Evolutionary conservation across 257 asterid genomes (phyloP).

Genomic region (Ophiorrhiza pumila): DNA sequence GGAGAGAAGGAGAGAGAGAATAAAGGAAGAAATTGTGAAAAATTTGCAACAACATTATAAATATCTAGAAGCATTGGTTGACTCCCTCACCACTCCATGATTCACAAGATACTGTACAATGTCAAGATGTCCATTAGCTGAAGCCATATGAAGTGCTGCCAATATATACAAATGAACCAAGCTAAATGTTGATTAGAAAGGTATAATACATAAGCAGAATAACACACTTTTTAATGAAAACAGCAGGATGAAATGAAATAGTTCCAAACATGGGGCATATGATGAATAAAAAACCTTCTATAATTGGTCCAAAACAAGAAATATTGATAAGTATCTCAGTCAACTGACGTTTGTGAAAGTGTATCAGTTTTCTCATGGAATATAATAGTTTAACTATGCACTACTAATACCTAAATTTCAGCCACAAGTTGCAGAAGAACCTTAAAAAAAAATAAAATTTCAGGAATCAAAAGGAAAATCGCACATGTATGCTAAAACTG

Average conservation of each 20-base stretch:
- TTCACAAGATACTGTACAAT: slow-evolving; percentile 66
- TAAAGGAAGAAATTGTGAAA: background rate
- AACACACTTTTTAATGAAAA: background rate
- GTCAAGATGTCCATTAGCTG: slow-evolving; percentile 80
- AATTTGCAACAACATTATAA: background rate
- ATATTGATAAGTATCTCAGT: background rate
- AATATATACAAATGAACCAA: slow-evolving; percentile 21
- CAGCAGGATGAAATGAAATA: background rate
- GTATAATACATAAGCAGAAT: background rate
- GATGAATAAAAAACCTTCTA: background rate
- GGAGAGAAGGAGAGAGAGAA: background rate
- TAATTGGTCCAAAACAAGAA: background rate
- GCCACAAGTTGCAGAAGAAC: background rate
- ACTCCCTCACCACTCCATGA: slow-evolving; percentile 66
- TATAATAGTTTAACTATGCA: background rate
- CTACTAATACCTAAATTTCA: background rate
- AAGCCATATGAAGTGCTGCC: slow-evolving; percentile 96
- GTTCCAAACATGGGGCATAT: background rate
- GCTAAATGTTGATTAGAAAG: slow-evolving; percentile 9
- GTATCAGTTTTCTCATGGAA: background rate
- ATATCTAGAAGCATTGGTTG: background rate
- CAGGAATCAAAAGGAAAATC: background rate
- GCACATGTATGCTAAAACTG: background rate
- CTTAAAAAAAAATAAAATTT: background rate
- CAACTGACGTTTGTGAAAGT: background rate